phyloP scores from a whole-genome alignment of 371 early-diverging fungal species.

The Dipsacomyces acuminosporus region DNA sequence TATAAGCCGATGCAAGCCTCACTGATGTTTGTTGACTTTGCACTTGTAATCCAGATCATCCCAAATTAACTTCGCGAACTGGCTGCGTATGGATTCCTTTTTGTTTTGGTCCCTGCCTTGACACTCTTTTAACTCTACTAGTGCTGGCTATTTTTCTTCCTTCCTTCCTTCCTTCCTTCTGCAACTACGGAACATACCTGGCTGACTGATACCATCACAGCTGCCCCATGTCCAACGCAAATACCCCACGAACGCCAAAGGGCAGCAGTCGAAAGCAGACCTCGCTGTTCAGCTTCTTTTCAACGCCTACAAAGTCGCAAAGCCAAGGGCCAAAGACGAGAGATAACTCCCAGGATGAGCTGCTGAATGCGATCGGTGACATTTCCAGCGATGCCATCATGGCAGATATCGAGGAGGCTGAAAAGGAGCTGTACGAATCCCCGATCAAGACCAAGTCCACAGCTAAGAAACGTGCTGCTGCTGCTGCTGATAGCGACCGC shows the following conservation, averaged over 20 bases:
- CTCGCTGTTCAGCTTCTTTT: slow-evolving; percentile 37
- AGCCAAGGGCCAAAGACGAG: neutral
- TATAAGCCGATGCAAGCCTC: no score
- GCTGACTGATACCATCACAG: no score
- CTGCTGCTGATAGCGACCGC: neutral
- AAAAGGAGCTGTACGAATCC: neutral
- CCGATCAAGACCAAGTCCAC: slow-evolving; percentile 4
- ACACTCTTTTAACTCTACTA: no score
- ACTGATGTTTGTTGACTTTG: no score
- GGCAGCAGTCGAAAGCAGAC: slow-evolving; percentile 26
- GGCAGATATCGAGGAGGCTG: slow-evolving; percentile 20
- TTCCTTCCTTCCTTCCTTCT: no score
- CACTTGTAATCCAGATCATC: no score
- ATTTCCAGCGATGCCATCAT: slow-evolving; percentile 27
- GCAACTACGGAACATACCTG: no score
- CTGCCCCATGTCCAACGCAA: no score
- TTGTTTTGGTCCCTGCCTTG: no score
- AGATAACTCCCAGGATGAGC: slow-evolving; percentile 34
- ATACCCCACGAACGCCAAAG: slow-evolving; percentile 27
- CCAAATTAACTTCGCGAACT: no score
- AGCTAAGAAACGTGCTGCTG: neutral
- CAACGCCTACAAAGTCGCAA: slow-evolving; percentile 20
- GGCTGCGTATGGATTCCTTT: no score
- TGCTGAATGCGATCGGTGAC: slow-evolving; percentile 15
- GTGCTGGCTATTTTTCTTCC: no score